These are phyloP conservation scores for Coccomyxa subellipsoidea DNA, from an alignment of 163 green algal species.

Conservation along the genomic window DNA sequence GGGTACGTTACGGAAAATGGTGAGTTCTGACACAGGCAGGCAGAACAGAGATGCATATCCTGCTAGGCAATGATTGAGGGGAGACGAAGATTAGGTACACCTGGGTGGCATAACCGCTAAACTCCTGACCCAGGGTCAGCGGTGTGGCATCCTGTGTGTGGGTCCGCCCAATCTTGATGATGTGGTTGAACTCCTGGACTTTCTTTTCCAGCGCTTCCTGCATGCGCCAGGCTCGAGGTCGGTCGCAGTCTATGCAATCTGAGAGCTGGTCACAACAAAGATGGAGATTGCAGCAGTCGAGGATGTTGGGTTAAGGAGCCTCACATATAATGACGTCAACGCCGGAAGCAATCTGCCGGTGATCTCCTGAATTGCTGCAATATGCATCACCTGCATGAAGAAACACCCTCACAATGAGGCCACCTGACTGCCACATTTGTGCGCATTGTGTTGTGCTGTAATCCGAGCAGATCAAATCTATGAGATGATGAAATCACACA, in stretches of 20 bases:
- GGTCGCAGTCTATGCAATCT: neutral
- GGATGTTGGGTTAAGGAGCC: too few relatives aligned
- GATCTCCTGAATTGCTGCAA: constrained; percentile 74
- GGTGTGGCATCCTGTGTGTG: constrained; percentile 91
- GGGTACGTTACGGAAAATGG: too few relatives aligned
- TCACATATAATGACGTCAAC: constrained; percentile 58
- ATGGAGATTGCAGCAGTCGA: too few relatives aligned
- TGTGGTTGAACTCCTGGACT: constrained; percentile 69
- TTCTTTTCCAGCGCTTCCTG: constrained; percentile 68
- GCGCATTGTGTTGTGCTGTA: too few relatives aligned
- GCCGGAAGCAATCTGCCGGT: constrained; percentile 63
- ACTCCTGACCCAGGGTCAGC: constrained; percentile 95
- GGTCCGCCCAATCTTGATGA: constrained; percentile 97
- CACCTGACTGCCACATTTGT: too few relatives aligned
- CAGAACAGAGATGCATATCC: too few relatives aligned
- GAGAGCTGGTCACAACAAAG: too few relatives aligned
- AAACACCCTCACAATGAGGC: too few relatives aligned
- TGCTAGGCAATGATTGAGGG: too few relatives aligned
- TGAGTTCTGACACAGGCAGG: too few relatives aligned
- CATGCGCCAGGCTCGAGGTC: neutral
- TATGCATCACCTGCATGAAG: constrained; percentile 83
- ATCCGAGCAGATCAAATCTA: too few relatives aligned
- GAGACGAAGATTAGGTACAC: constrained; percentile 22
- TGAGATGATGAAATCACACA: constrained; percentile 8
- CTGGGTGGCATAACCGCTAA: constrained; percentile 87